Evolutionary conservation across 306 rosid genomes (phyloP).

Genomic region (Datisca glomerata): DNA sequence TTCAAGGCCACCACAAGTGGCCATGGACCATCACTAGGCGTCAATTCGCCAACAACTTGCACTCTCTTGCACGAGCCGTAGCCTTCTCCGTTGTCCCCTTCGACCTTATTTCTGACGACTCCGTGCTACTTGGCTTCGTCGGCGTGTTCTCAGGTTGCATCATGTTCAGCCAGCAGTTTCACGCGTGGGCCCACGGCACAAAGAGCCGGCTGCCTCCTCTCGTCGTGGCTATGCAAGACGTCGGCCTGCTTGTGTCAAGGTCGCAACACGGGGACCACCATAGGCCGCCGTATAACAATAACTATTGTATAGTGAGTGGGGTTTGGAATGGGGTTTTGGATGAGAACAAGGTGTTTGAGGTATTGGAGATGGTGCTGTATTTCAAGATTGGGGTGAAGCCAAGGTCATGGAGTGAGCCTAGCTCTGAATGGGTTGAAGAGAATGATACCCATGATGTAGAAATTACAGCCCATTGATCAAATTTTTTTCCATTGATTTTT

Average conservation of each 20-base stretch:
- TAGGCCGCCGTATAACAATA: constrained; percentile 61
- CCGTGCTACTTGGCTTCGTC: constrained; percentile 41
- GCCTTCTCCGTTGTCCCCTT: constrained; percentile 57
- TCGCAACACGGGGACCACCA: constrained; percentile 63
- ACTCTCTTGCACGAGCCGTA: constrained; percentile 53
- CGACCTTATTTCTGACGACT: constrained; percentile 39
- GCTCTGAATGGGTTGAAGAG: constrained; percentile 64
- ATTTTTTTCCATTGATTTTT: too few relatives aligned
- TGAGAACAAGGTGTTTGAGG: constrained; percentile 46
- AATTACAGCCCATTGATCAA: too few relatives aligned
- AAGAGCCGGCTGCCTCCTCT: constrained; percentile 55
- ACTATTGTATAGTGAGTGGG: constrained; percentile 91
- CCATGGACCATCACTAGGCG: constrained; percentile 86
- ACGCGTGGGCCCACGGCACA: constrained; percentile 88
- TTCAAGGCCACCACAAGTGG: constrained; percentile 87
- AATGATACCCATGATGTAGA: too few relatives aligned
- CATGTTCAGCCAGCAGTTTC: constrained; percentile 96
- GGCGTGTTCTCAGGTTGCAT: constrained; percentile 53
- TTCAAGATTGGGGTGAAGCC: constrained; percentile 55
- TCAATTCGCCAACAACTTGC: constrained; percentile 73
- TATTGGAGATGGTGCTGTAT: constrained; percentile 62
- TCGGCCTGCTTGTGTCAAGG: constrained; percentile 59
- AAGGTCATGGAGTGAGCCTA: constrained; percentile 77
- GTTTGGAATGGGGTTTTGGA: constrained; percentile 77
- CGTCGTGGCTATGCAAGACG: constrained; percentile 55